Conservation (phyloP, 2,329 filamentous ascomycete genomes). For the Fusarium sarcochroum region DNA sequence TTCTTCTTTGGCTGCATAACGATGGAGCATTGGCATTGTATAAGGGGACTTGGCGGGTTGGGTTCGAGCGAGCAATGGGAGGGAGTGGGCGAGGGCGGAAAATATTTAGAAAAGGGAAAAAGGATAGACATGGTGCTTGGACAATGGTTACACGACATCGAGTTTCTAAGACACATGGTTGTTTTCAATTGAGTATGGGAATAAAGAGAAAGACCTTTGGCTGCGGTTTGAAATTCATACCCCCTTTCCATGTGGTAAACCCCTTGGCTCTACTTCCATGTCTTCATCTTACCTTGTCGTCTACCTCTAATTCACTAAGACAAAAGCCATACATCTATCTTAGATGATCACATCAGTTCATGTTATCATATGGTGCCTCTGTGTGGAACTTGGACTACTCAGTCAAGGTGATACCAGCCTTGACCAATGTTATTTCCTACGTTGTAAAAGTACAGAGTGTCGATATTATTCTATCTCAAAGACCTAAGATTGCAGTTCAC, state of each 20-base stretch:
- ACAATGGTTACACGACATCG: constrained; percentile 7
- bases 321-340: not conserved
- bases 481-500: too few relatives aligned
- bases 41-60: not conserved
- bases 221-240: constrained; percentile 29
- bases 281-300: not conserved
- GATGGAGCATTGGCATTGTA: constrained; percentile 14
- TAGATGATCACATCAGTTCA: not conserved
- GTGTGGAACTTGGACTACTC: not conserved
- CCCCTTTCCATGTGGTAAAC: not conserved
- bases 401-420: not conserved
- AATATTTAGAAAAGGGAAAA: not conserved
- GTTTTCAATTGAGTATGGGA: constrained; percentile 1
- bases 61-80: not conserved
- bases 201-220: constrained; percentile 10
- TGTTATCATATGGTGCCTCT: not conserved
- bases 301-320: not conserved
- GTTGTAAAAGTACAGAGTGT: too few relatives aligned
- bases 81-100: not conserved
- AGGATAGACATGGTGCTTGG: constrained; percentile 23
- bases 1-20: constrained; percentile 15
- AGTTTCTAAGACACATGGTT: not conserved
- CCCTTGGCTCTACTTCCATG: not conserved
- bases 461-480: too few relatives aligned
- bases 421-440: too few relatives aligned